Percentiles rank a stretch among this genome's conserved stretches.
phyloP scores from a whole-genome alignment of 2,329 filamentous ascomycete genomes.

The Cercospora zeina region DNA sequence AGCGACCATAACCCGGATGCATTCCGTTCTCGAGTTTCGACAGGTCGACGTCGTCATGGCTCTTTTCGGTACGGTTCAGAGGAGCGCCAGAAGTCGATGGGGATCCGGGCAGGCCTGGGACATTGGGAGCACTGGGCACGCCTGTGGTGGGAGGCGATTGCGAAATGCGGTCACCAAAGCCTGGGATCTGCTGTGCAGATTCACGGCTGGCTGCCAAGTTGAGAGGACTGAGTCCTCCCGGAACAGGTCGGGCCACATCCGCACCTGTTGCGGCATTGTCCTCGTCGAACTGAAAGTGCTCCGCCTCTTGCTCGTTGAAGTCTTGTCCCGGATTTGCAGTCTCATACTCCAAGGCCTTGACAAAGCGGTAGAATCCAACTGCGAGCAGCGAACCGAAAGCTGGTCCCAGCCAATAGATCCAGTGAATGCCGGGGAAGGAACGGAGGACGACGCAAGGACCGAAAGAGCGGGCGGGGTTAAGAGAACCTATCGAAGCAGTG shows the following conservation, averaged over 20 bases:
- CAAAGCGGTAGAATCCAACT: conserved; percentile 52
- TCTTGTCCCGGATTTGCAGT: conserved; percentile 53
- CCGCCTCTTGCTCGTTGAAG: conserved; percentile 47
- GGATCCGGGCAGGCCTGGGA: background rate
- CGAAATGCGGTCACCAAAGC: conserved; percentile 9
- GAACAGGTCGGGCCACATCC: conserved; percentile 15
- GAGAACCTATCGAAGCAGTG: conserved; percentile 37
- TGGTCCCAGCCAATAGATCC: conserved; percentile 56
- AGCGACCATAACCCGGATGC: conserved; percentile 19
- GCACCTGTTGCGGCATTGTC: conserved; percentile 35
- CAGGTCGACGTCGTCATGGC: conserved; percentile 4
- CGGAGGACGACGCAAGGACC: conserved; percentile 50
- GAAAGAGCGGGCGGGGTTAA: conserved; percentile 54
- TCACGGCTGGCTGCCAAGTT: background rate
- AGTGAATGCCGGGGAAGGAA: conserved; percentile 50
- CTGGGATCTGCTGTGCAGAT: conserved; percentile 11
- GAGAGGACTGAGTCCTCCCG: background rate
- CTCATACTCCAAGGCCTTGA: conserved; percentile 54
- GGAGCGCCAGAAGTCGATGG: background rate
- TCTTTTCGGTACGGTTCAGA: conserved; percentile 1
- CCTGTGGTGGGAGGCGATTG: conserved; percentile 2
- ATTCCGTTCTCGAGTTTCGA: conserved; percentile 12
- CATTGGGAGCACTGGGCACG: background rate
- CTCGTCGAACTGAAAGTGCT: conserved; percentile 42
- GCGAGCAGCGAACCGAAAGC: conserved; percentile 49